Conservation (phyloP, 108 stramenopile species). For the Cyclostephanos invisitatus region DNA sequence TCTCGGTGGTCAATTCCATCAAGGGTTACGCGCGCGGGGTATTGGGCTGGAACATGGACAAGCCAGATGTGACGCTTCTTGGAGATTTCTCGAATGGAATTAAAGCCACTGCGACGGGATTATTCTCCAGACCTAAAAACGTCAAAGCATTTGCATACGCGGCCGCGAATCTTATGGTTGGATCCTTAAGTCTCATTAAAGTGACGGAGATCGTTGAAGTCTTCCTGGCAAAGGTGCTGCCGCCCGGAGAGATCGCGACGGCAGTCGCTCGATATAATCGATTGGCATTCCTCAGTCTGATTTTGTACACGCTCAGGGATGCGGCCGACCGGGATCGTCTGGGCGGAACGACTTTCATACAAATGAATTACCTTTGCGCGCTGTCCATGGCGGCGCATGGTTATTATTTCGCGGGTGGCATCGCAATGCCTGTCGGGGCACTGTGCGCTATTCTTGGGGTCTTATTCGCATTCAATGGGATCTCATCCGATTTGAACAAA, state of each 20-base stretch:
- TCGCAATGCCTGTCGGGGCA: conserved; percentile 16
- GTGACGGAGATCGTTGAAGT: conserved; percentile 35
- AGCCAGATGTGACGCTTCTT: background rate
- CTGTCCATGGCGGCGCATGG: conserved; percentile 10
- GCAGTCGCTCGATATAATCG: conserved; percentile 44
- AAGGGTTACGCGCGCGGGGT: conserved; percentile 59
- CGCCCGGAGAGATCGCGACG: conserved; percentile 8
- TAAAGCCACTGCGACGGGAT: conserved; percentile 16
- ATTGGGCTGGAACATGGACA: conserved; percentile 48
- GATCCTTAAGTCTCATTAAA: conserved; percentile 34
- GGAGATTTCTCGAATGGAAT: conserved; percentile 19
- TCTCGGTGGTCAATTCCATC: conserved; percentile 25
- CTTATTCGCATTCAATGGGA: conserved; percentile 28
- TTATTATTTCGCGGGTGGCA: conserved; percentile 12
- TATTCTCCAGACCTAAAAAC: conserved; percentile 25
- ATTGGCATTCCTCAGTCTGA: conserved; percentile 46
- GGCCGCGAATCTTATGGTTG: conserved; percentile 37
- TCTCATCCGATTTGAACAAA: conserved; percentile 21
- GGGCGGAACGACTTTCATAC: conserved; percentile 66
- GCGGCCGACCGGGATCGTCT: conserved; percentile 70
- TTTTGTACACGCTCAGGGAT: conserved; percentile 65
- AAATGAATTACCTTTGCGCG: conserved; percentile 55
- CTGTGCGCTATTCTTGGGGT: conserved; percentile 14
- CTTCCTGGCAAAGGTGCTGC: background rate
- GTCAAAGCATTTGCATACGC: conserved; percentile 35